Evolutionary conservation across 495 filamentous ascomycete genomes (phyloP), one percentile per base, ranked within the genome.

Genomic region (Neurospora tetrasperma): DNA sequence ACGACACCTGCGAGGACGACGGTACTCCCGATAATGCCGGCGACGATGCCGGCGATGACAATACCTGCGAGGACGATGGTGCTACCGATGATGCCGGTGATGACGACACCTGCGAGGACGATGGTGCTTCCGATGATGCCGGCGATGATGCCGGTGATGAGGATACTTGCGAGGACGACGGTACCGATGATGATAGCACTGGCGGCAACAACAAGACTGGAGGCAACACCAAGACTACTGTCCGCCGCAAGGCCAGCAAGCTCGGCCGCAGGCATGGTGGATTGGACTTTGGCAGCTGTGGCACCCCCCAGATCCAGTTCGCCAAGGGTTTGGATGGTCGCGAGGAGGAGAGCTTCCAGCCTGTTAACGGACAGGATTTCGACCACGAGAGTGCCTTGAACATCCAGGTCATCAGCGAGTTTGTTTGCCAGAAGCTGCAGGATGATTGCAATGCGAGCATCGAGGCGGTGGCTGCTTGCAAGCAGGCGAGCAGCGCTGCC

Each of bases 381-480:
- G 84, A 84, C 74, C 89, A 90, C 79, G 88, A 87, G 20, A 86
- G 86, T 4, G 86, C 87, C 0, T 82, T 86, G 42, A 86, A 85
- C 70, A 89, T 89, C 73, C 79, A 79, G 27, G 81, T 89, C 72
- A 86, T 89, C 69, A 83, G 83, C 9, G 75, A 79, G 73, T 87
- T 90, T 78, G 88, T 89, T 75, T 90, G 88, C 80, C 76, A 81
- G 46, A 85, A 85, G 71, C 82, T 90, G 16, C 70, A 73, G 5
- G 84, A 80, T 81, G 81, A 83, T 40, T 91, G 89, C 77, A 82
- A 86, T 72, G 88, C 88, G 20, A 72, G 78, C 11, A 81, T 78
- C 38, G 84, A 76, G 10, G 82, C 86, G 2, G 81, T 89, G 23
- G 73, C 82, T 35, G 78, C 81, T 27, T 90, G 88, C 80, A 72